A percentile compares a stretch with the other conserved stretches of the same genome.
Conservation (phyloP, 2,329 filamentous ascomycete genomes). For the Cryphonectria carpinicola region DNA sequence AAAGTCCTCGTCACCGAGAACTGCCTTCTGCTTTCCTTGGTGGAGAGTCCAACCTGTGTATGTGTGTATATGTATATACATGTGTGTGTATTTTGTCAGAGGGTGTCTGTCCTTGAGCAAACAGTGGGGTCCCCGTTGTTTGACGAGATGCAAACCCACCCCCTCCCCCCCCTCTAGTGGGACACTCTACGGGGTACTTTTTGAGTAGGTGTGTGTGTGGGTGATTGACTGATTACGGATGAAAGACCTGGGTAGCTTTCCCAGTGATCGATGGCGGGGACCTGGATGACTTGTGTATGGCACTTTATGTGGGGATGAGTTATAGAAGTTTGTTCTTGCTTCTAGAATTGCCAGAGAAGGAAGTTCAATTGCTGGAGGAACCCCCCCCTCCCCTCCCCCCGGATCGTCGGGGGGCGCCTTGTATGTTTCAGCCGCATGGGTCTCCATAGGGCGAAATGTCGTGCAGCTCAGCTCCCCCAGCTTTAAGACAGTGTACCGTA, state of each 20-base stretch:
- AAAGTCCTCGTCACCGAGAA: not conserved
- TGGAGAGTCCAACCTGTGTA: not conserved
- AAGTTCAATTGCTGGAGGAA: not conserved
- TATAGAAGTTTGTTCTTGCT: not conserved
- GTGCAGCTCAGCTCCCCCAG: conserved; percentile 10
- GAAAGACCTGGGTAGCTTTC: not conserved
- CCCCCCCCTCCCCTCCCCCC: not conserved
- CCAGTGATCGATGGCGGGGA: not conserved
- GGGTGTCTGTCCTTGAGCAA: not conserved
- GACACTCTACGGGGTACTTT: not conserved
- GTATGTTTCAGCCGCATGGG: conserved; percentile 21
- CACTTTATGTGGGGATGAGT: not conserved
- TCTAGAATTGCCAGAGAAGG: not conserved
- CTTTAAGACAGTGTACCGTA: not conserved
- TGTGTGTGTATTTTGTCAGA: not conserved
- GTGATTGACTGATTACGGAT: not conserved
- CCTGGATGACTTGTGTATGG: not conserved
- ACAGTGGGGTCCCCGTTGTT: not conserved
- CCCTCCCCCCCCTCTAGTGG: not conserved
- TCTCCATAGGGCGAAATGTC: conserved; percentile 10
- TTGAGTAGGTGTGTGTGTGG: not conserved
- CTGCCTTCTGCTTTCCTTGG: not conserved
- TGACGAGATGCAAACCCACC: not conserved
- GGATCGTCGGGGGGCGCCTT: not conserved
- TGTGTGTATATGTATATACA: not conserved